Conservation (phyloP, 768 basidiomycete genomes). For the Lentinula sp. region DNA sequence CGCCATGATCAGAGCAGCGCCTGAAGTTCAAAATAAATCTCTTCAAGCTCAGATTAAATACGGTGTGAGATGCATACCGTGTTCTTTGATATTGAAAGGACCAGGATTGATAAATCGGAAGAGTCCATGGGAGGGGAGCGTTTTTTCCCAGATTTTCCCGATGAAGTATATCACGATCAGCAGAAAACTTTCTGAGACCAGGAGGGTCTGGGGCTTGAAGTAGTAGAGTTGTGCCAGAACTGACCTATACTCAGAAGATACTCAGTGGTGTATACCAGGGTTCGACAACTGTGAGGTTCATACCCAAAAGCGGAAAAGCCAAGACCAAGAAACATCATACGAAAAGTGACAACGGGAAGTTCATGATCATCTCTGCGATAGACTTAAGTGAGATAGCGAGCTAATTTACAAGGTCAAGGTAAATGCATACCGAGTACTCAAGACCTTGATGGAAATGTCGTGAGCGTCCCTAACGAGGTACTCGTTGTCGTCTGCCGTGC, state of each 20-base stretch:
- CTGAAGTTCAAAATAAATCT: background rate
- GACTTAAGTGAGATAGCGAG: background rate
- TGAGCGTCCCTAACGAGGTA: slow-evolving; percentile 28
- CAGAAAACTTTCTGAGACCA: slow-evolving; percentile 24
- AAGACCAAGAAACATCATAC: slow-evolving; percentile 31
- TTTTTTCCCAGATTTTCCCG: slow-evolving; percentile 8
- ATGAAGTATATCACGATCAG: slow-evolving; percentile 16
- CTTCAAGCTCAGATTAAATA: slow-evolving; percentile 8
- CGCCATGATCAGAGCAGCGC: slow-evolving; percentile 17
- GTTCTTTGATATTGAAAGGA: slow-evolving; percentile 23
- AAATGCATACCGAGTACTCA: slow-evolving; percentile 11
- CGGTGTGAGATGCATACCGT: slow-evolving; percentile 4
- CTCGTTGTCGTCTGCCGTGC: slow-evolving; percentile 26
- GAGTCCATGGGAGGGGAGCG: slow-evolving; percentile 12
- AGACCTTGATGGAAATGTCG: slow-evolving; percentile 34
- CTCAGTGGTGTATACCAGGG: background rate
- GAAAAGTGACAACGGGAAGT: slow-evolving; percentile 30
- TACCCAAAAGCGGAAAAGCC: slow-evolving; percentile 35
- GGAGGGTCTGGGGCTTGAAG: slow-evolving; percentile 29
- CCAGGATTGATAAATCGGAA: slow-evolving; percentile 29
- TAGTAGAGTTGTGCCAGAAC: slow-evolving; percentile 32
- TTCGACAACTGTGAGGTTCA: slow-evolving; percentile 8
- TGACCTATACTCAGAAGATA: slow-evolving; percentile 6
- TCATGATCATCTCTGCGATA: slow-evolving; percentile 27
- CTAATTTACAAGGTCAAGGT: background rate